Base-by-base conservation (phyloP, 805 yeast genomes). In the Saccharomycodes ludwigii region DNA sequence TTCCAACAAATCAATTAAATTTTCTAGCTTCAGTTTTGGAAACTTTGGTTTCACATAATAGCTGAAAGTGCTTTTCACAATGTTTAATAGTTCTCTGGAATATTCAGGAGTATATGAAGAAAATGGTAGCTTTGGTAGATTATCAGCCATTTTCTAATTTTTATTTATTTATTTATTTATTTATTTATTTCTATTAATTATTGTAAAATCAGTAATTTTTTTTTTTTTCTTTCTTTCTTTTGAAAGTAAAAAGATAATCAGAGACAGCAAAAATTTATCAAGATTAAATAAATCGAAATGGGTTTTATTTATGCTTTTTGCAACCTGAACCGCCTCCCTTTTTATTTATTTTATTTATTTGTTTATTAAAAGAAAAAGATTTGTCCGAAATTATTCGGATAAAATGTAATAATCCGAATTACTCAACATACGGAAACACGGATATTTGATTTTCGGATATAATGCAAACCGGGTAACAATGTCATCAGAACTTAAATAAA, bases 81-180 rank as follows among this genome's bases (percentile, higher is more conserved):
- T 45, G 23, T 38, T 37, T 22, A 52, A 39, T 21, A 61, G 48
- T 41, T 59, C 61, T 18, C 52, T 48, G 1, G 66, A 61, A 42
- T 57, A 53, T 41, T 59, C 64, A 12, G 65, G 65, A 4, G 65
- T 58, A 38, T 49, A 58, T 19, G 34, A 32, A 5, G 11, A 13
- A 21, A 6, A 6, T 13, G 24, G 7, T 6, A 23, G 7, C 7
- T 11, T 7, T 6, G n/a, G 12, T 11, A 23, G 12, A n/a, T 14
- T n/a, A 6, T 11, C 7, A 22, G 10, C 25, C 7, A 14, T 14
- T 6, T 11, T 24, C 15, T 17, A 17, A 12, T 5, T 13, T 5
- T 10, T 11, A 17, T 4, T n/a, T 6, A 11, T 22, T 22, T 22
- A 11, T 22, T 24, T 24, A 13, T 9, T 13, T 7, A 15, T 9